These are phyloP conservation scores for Colletotrichum acutatum DNA, from an alignment of 2,329 filamentous ascomycete genomes.

Conservation along the genomic window DNA sequence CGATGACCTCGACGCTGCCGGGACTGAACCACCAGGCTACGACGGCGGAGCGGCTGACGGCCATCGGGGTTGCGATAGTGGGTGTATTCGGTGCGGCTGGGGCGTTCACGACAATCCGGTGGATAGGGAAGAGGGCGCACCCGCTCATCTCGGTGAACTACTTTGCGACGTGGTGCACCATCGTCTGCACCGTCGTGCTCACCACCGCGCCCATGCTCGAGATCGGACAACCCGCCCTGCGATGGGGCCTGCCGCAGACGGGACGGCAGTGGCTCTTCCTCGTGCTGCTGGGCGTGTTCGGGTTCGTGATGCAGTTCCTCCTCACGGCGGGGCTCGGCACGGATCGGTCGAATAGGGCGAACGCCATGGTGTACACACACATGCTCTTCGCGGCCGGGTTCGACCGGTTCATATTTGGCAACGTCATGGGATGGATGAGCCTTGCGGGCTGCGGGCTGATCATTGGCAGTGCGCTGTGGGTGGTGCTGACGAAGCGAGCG, in stretches of 20 bases:
- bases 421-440: slow-evolving; percentile 61
- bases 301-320: slow-evolving; percentile 89
- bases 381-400: slow-evolving; percentile 66
- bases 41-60: slow-evolving; percentile 73
- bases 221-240: slow-evolving; percentile 58
- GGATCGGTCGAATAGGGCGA: slow-evolving; percentile 72
- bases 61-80: slow-evolving; percentile 77
- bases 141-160: slow-evolving; percentile 89
- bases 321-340: slow-evolving; percentile 80
- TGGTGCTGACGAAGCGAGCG: slow-evolving; percentile 56
- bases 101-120: slow-evolving; percentile 80
- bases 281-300: slow-evolving; percentile 74
- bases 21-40: slow-evolving; percentile 56
- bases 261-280: slow-evolving; percentile 73
- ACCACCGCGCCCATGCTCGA: slow-evolving; percentile 57
- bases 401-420: slow-evolving; percentile 63
- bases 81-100: slow-evolving; percentile 81
- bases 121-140: slow-evolving; percentile 83
- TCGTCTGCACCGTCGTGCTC: slow-evolving; percentile 74
- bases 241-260: slow-evolving; percentile 54
- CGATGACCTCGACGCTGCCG: slow-evolving; percentile 39
- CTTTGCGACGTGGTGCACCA: slow-evolving; percentile 76
- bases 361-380: slow-evolving; percentile 68
- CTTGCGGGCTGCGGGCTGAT: slow-evolving; percentile 63
- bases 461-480: slow-evolving; percentile 63